Percentiles rank a stretch among this genome's conserved stretches.
Conservation (phyloP, 2,329 filamentous ascomycete genomes). For the Periglandula ipomoeae region DNA sequence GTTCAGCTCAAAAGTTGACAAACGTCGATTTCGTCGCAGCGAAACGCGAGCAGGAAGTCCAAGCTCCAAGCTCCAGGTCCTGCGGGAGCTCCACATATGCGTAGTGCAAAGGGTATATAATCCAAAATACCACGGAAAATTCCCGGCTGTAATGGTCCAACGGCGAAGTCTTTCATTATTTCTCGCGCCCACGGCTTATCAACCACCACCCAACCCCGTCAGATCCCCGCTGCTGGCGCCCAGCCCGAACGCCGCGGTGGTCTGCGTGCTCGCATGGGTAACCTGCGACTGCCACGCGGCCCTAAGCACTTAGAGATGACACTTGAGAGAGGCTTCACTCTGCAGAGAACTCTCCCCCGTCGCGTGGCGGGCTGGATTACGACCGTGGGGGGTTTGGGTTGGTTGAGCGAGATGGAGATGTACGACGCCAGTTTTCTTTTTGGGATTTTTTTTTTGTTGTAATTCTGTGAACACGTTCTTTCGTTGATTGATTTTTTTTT, state of each 20-base stretch:
- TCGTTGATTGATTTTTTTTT: neutral
- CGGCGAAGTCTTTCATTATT: constrained; percentile 46
- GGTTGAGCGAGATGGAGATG: constrained; percentile 45
- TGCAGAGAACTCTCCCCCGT: constrained; percentile 64
- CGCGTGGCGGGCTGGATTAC: constrained; percentile 62
- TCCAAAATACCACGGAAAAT: neutral
- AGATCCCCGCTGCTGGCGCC: constrained; percentile 50
- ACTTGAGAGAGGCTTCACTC: constrained; percentile 65
- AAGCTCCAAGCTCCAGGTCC: too few relatives aligned
- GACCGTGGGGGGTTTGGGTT: constrained; percentile 53
- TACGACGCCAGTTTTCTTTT: constrained; percentile 36
- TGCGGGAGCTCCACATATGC: neutral
- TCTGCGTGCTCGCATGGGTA: constrained; percentile 55
- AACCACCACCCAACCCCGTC: constrained; percentile 44
- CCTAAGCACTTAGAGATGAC: constrained; percentile 60
- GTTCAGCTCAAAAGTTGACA: too few relatives aligned
- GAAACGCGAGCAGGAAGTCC: too few relatives aligned
- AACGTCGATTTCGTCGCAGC: too few relatives aligned
- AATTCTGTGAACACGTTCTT: too few relatives aligned
- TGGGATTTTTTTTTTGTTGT: constrained; percentile 16
- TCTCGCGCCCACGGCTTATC: constrained; percentile 25
- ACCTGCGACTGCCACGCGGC: constrained; percentile 52
- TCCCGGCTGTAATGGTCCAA: constrained; percentile 54
- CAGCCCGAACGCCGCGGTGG: constrained; percentile 61
- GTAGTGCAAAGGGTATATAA: constrained; percentile 17